These are phyloP conservation scores for Coprinopsis cinerea DNA, from an alignment of 768 basidiomycete genomes.

Conservation along the genomic window DNA sequence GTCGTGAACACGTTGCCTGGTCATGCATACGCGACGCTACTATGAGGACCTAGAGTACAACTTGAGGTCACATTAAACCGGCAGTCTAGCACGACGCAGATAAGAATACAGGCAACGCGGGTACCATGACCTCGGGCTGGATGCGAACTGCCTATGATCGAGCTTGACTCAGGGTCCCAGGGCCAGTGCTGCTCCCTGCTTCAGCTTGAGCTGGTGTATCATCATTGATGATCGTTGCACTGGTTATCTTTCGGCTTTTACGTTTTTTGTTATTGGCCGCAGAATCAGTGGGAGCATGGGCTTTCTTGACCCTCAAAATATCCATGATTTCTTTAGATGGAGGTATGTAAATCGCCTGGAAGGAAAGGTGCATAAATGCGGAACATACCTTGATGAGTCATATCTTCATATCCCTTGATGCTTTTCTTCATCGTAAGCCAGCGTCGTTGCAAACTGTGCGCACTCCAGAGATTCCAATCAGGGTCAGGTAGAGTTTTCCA, in stretches of 20 bases:
- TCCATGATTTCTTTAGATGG: slow-evolving; percentile 71
- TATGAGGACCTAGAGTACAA: too few species aligned
- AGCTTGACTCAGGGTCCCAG: slow-evolving; percentile 18
- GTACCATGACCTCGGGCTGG: too few species aligned
- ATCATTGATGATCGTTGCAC: slow-evolving; percentile 44
- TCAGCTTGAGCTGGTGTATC: slow-evolving; percentile 18
- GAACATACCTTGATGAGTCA: slow-evolving; percentile 66
- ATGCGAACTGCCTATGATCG: too few species aligned
- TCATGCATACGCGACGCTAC: too few species aligned
- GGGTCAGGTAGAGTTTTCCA: slow-evolving; percentile 74
- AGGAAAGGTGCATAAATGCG: not conserved
- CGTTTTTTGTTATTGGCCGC: slow-evolving; percentile 24
- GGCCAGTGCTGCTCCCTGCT: slow-evolving; percentile 25
- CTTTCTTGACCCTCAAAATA: slow-evolving; percentile 70
- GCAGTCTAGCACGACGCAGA: too few species aligned
- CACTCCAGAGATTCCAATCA: slow-evolving; percentile 82
- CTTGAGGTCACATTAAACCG: too few species aligned
- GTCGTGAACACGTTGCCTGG: too few species aligned
- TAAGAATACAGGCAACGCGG: too few species aligned
- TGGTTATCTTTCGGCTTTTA: slow-evolving; percentile 47
- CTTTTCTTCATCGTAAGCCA: slow-evolving; percentile 77
- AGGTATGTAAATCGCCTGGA: slow-evolving; percentile 9
- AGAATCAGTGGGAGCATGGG: slow-evolving; percentile 39
- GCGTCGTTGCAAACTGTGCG: slow-evolving; percentile 70
- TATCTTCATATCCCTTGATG: slow-evolving; percentile 72